These are phyloP conservation scores for Cyberlindnera xylosilytica DNA, from an alignment of 805 yeast genomes.

Conservation along the genomic window DNA sequence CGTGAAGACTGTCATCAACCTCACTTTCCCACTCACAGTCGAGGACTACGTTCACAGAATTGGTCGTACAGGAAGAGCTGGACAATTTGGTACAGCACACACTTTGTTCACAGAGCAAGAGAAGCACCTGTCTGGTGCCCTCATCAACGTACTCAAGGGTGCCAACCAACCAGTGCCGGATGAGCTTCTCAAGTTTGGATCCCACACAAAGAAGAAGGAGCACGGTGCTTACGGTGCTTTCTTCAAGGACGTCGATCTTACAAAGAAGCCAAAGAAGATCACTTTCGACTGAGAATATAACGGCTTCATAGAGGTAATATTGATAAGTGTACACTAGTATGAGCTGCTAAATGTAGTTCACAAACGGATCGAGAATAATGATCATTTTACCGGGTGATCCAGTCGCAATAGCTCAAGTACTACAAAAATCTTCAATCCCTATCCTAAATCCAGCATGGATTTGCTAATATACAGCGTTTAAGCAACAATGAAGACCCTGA, in stretches of 20 bases:
- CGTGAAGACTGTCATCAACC: constrained; percentile 90
- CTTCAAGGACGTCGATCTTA: constrained; percentile 86
- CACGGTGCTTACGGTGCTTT: constrained; percentile 99
- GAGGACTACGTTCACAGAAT: constrained; percentile 97
- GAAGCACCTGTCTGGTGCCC: constrained; percentile 92
- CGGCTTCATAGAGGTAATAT: no score
- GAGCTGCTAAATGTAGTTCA: no score
- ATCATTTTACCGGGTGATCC: no score
- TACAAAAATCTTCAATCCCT: no score
- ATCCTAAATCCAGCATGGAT: no score
- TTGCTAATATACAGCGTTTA: no score
- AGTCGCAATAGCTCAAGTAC: no score
- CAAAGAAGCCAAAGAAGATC: constrained; percentile 84
- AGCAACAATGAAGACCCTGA: no score
- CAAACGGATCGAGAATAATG: no score
- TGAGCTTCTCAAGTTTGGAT: constrained; percentile 90
- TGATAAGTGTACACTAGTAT: no score
- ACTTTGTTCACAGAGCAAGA: constrained; percentile 96
- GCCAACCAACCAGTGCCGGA: constrained; percentile 96
- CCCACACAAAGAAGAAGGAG: constrained; percentile 96
- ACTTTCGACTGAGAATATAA: constrained; percentile 45
- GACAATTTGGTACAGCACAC: constrained; percentile 90
- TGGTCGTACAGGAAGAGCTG: constrained; percentile 98
- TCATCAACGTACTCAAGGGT: constrained; percentile 87
- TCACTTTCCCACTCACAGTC: constrained; percentile 93